Base-by-base conservation (phyloP, 139 green algal species). In the Micractinium conductrix region DNA sequence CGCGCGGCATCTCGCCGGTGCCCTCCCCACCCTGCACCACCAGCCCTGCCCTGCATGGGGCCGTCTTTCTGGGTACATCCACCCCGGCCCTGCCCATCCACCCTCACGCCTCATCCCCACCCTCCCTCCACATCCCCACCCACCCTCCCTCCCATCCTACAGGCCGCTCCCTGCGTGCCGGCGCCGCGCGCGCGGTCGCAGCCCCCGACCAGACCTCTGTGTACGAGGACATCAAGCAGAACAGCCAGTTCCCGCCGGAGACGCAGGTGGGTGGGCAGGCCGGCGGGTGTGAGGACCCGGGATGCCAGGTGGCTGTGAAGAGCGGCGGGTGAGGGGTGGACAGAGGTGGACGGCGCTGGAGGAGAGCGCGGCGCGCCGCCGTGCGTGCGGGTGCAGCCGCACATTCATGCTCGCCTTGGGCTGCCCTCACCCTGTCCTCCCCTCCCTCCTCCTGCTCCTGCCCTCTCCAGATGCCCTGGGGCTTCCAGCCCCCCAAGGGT, bases 161-260 rank as follows among this genome's bases (percentile, higher is more conserved):
- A 81, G 75, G 75, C 37, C 75, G 75, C 37, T 55, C 37, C 24
- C 45, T 80, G 74, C 14, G 45, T 44, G 42, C 8, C 8, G 55
- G 24, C 6, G 62, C 53, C 22, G 6, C 75, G 16, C 38, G 26
- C 75, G 78, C 78, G 3, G 43, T 83, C 21, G 78, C 78, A 19
- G 78, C 78, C 60, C 60, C 78, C 7, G 78, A 83, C 62, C 78
- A n/a, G n/a, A n/a, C n/a, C 40, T 43, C 40, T 17, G 42, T 83
- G 16, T 83, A 83, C 78, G 60, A 83, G 30, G 35, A 28, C 60
- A 83, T 83, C 60, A 14, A 43, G 30, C 78, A 83, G 78, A 83
- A 83, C 78, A 74, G 26, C 2, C 42, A 83, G 40, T 83, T 83
- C 78, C 78, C 78, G 6, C 78, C 78, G 33, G 78, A 83, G 42